phyloP scores from a whole-genome alignment of 2,329 filamentous ascomycete species.

The Akanthomyces lecanii region DNA sequence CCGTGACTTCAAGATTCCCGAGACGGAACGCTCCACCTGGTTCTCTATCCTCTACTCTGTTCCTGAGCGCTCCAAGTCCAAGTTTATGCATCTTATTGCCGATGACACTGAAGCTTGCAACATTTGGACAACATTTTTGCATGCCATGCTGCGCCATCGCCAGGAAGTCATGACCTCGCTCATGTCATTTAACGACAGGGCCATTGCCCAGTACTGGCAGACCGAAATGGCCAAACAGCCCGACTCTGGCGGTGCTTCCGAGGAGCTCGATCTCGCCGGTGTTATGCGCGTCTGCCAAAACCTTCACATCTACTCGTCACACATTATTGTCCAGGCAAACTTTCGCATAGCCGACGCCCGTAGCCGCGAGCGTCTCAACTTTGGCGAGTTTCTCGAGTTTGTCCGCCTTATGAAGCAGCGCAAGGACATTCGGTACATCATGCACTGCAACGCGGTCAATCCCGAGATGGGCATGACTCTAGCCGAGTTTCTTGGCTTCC shows the following conservation, averaged over 20 bases:
- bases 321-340: constrained; percentile 65
- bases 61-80: constrained; percentile 74
- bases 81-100: constrained; percentile 84
- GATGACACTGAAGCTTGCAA: constrained; percentile 66
- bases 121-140: constrained; percentile 79
- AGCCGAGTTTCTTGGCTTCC: constrained; percentile 70
- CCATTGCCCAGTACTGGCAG: constrained; percentile 80
- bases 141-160: constrained; percentile 78
- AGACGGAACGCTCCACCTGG: constrained; percentile 66
- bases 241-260: constrained; percentile 52
- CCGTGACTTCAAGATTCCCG: constrained; percentile 70
- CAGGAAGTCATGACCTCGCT: constrained; percentile 88
- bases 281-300: constrained; percentile 82
- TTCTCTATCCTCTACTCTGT: constrained; percentile 87
- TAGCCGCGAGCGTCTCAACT: constrained; percentile 64
- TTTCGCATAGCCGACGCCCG: constrained; percentile 70
- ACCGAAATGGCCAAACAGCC: constrained; percentile 72
- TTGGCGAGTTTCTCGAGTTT: constrained; percentile 77
- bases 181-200: constrained; percentile 78
- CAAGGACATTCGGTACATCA: constrained; percentile 73
- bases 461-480: constrained; percentile 62
- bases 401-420: constrained; percentile 78
- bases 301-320: constrained; percentile 86
- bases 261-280: constrained; percentile 71
- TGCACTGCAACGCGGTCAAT: constrained; percentile 56